Base-by-base conservation (phyloP, 345 rosid genomes). In the Melaleuca alternifolia region DNA sequence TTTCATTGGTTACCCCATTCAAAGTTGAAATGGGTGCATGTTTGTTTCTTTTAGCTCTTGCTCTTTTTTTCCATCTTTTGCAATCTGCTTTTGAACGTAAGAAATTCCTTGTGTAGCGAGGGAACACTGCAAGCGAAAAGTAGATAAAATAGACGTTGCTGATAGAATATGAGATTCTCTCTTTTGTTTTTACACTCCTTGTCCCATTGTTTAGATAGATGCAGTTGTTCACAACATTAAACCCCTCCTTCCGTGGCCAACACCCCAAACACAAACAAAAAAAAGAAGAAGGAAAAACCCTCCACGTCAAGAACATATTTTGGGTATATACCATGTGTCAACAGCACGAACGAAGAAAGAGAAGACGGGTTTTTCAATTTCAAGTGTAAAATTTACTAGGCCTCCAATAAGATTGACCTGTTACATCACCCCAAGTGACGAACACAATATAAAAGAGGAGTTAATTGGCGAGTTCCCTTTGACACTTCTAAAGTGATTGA, bases 161-260 rank as follows among this genome's bases (percentile, higher is more conserved):
- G 48, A 37, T 11, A 37, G 81, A 37, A 71, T 41, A 26, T 21
- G 81, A 71, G 81, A 71, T 71, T 71, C 81, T 71, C 82, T n/a
- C 51, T 65, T 48, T 87, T 87, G 85, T 61, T 83, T 51, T 23
- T 83, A 85, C 86, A 83, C 85, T 86, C 48, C 51, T 90, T 86
- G 90, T 87, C 92, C 88, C 88, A 30, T 83, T 83, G 59, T 54
- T 53, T 83, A 51, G 61, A 28, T 51, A 26, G 85, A 83, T 83
- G 16, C 46, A 24, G 26, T 71, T 21, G 48, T 71, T 37, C 37
- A 48, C 81, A 71, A 71, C 81, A 37, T 71, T 71, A 37, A 10
- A 20, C 46, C 81, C 48, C 81, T 18, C 44, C 77, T 65, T 4
- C 44, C 16, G 23, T 15, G 23, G 33, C 44, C 44, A 28, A 62